Evolutionary conservation across 208 protist species (phyloP).

Genomic region (Wallacemonas sp.): DNA sequence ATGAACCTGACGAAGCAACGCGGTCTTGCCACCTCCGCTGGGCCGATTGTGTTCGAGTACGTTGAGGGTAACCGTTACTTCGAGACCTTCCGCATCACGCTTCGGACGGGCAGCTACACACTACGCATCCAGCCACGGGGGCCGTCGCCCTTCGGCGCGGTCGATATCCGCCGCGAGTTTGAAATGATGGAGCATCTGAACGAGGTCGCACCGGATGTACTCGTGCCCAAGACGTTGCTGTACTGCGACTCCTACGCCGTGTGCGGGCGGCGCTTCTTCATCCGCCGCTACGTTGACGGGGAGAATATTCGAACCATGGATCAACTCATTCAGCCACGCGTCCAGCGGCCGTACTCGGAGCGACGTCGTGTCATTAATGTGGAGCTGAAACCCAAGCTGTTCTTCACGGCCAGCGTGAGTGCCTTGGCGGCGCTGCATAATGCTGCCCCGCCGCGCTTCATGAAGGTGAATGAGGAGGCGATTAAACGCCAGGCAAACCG

Average conservation of each 20-base stretch:
- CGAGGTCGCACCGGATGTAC: slow-evolving; percentile 35
- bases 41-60: slow-evolving; percentile 69
- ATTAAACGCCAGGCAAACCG: slow-evolving; percentile 23
- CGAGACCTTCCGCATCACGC: slow-evolving; percentile 68
- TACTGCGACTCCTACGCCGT: slow-evolving; percentile 76
- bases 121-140: slow-evolving; percentile 72
- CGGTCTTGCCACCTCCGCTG: slow-evolving; percentile 61
- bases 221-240: slow-evolving; percentile 51
- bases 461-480: slow-evolving; percentile 42
- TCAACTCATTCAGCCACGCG: slow-evolving; percentile 68
- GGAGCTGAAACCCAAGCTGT: slow-evolving; percentile 57
- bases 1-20: slow-evolving; percentile 49
- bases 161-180: slow-evolving; percentile 67
- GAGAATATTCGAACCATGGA: slow-evolving; percentile 44
- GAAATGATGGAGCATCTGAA: slow-evolving; percentile 69
- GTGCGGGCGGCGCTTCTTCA: slow-evolving; percentile 68
- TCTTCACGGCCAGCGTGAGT: slow-evolving; percentile 51
- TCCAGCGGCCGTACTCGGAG: slow-evolving; percentile 70
- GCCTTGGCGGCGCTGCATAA: slow-evolving; percentile 53
- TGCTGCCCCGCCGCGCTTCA: slow-evolving; percentile 46
- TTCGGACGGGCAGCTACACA: slow-evolving; percentile 73
- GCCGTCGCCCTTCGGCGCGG: slow-evolving; percentile 43
- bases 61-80: slow-evolving; percentile 56
- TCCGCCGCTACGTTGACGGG: slow-evolving; percentile 66
- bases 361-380: slow-evolving; percentile 55